Conservation (phyloP, 176 grass and related monocot genomes). For the Aegilops umbellulata region DNA sequence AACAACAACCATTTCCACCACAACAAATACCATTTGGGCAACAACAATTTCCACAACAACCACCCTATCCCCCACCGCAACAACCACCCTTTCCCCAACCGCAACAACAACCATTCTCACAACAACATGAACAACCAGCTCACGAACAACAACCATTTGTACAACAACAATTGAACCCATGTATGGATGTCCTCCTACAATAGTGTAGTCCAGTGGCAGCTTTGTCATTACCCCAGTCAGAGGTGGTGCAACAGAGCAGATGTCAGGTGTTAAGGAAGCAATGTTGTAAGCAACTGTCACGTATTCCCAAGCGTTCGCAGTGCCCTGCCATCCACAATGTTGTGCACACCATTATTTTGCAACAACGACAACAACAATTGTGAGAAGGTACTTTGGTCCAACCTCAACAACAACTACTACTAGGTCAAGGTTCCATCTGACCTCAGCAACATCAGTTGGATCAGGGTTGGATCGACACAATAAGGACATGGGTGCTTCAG, state of each 20-base stretch:
- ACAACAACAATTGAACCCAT: neutral
- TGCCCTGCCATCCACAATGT: slow-evolving; percentile 12
- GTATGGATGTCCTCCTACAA: neutral
- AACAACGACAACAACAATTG: neutral
- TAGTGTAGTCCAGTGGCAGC: neutral
- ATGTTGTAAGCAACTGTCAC: neutral
- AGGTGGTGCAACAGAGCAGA: neutral
- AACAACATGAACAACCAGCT: neutral
- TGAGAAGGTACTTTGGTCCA: neutral
- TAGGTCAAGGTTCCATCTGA: neutral
- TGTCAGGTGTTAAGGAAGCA: neutral
- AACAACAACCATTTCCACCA: too few relatives aligned
- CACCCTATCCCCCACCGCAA: too few relatives aligned
- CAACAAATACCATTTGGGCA: too few relatives aligned
- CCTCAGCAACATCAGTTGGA: neutral
- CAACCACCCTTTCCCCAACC: too few relatives aligned
- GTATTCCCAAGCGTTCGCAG: neutral
- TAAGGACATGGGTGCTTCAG: neutral
- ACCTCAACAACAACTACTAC: neutral
- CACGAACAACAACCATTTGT: neutral
- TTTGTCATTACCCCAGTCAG: neutral
- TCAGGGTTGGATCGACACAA: neutral
- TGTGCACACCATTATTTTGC: neutral
- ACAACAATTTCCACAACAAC: too few relatives aligned
- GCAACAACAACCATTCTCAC: neutral